These are phyloP conservation scores for Furculomyces boomerangus DNA, from an alignment of 371 early-diverging fungal species.

Conservation along the genomic window DNA sequence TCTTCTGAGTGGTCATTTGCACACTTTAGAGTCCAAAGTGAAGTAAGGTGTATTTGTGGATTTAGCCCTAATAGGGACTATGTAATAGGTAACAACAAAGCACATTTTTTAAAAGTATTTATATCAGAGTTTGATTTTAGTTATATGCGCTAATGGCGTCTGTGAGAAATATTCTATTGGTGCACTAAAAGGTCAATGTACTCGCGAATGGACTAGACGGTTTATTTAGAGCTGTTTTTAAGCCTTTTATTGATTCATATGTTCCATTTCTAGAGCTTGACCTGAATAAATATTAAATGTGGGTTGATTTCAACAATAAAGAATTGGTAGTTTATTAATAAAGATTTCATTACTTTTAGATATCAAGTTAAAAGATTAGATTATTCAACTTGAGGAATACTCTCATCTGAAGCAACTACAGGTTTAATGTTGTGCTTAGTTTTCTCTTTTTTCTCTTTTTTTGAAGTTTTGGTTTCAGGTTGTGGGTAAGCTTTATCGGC, in stretches of 20 bases:
- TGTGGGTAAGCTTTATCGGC: constrained; percentile 33
- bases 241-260: too few species aligned
- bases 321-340: too few species aligned
- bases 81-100: constrained; percentile 26
- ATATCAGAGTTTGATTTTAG: background rate
- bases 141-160: constrained; percentile 71
- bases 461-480: constrained; percentile 8
- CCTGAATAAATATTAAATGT: too few species aligned
- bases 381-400: too few species aligned
- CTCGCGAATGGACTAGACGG: constrained; percentile 25
- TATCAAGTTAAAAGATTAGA: too few species aligned
- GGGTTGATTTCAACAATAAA: too few species aligned
- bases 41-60: constrained; percentile 58
- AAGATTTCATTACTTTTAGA: too few species aligned
- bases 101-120: background rate
- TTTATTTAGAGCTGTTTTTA: constrained; percentile 18
- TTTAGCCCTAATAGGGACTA: constrained; percentile 52
- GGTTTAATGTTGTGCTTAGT: constrained; percentile 26
- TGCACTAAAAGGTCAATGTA: constrained; percentile 39
- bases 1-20: constrained; percentile 89
- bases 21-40: constrained; percentile 57
- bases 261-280: too few species aligned
- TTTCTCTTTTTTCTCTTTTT: constrained; percentile 18
- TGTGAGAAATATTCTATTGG: constrained; percentile 71
- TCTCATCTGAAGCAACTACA: too few species aligned